Base-by-base conservation (phyloP, 2,329 filamentous ascomycete species). In the Diaporthe vaccinii region DNA sequence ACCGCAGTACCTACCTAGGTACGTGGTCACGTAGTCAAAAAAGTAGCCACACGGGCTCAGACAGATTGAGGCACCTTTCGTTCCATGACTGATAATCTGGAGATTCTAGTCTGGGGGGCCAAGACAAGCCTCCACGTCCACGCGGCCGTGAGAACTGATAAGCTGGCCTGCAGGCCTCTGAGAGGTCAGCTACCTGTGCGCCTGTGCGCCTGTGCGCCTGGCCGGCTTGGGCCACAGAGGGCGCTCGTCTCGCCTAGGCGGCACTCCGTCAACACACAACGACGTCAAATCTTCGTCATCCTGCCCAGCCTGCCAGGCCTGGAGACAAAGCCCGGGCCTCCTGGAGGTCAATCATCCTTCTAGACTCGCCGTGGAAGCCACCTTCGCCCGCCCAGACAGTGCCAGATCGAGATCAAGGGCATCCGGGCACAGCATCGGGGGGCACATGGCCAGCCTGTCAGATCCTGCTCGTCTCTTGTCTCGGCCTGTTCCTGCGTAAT, bases 281-380 rank as follows among this genome's bases (percentile, higher is more conserved):
- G 65, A 69, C 65, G 65, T 69, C 65, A 69, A 57, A 69, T 69
- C 65, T n/a, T 69, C 65, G 65, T 69, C 65, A 69, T 69, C 46
- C 28, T 34, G 34, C 34, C 34, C 34, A 34, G 34, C 34, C 10
- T 28, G 20, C 65, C 36, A 51, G 62, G 3, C 46, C 46, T 9
- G 14, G n/a, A 15, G 34, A 69, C 65, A 53, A 28, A 53, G 46
- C 62, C 46, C 62, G 39, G 62, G 62, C 62, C 62, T 51, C 62
- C 20, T 31, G 62, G 12, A 15, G 28, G 62, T 51, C 44, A 51
- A 36, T 53, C 62, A 34, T 68, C 62, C 62, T 68, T 53, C 62
- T 68, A 49, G 62, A 68, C 12, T 68, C 31, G 22, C 44, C 17
- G 44, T 68, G 28, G 62, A 68, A 51, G 62, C 62, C 46, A 55